Base-by-base conservation (phyloP, 495 filamentous ascomycete genomes). In the Annulohypoxylon stygium region DNA sequence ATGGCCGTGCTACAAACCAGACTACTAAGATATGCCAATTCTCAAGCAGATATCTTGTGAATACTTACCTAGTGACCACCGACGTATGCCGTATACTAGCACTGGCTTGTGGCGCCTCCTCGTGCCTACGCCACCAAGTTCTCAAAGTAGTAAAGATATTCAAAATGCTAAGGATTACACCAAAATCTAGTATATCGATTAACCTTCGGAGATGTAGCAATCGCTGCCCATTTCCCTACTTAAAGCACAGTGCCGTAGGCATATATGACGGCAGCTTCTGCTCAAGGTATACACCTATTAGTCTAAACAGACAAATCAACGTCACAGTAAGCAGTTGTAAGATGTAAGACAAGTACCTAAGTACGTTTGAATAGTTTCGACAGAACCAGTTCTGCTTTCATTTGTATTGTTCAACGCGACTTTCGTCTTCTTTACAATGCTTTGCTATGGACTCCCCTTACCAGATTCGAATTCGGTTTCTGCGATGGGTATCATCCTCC, bases 401-500 rank as follows among this genome's bases (percentile, higher is more conserved):
- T n/a, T 45, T 55, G 55, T 4, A 54, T 71, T 71, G 37, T 26
- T n/a, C 55, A 47, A 43, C 48, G 62, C 14, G 12, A n/a, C 30
- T 57, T 57, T 60, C 36, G 37, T 62, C 4, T 61, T 67, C 39
- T 59, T 59, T 8, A 3, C 26, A 10, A 20, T 39, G 11, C 8
- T 50, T 45, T 23, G 4, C 11, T 37, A n/a, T 54, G 30, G 50
- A 33, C 50, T 14, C 14, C 25, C 50, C 18, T 11, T 33, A 26
- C 16, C 47, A 23, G 12, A 36, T 41, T 54, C 36, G 43, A 30
- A 4, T 30, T 30, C 30, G 30, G 30, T 4, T 30, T 6, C 30
- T 30, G 45, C 23, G 54, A 61, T 55, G 69, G 53, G 59, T 60
- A 65, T 64, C 68, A 58, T 64, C 41, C 64, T 65, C 58, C 25